A percentile compares a stretch with the other conserved stretches of the same genome.
These are phyloP conservation scores for Capsicum baccatum DNA, from an alignment of 257 asterid species.

Conservation along the genomic window DNA sequence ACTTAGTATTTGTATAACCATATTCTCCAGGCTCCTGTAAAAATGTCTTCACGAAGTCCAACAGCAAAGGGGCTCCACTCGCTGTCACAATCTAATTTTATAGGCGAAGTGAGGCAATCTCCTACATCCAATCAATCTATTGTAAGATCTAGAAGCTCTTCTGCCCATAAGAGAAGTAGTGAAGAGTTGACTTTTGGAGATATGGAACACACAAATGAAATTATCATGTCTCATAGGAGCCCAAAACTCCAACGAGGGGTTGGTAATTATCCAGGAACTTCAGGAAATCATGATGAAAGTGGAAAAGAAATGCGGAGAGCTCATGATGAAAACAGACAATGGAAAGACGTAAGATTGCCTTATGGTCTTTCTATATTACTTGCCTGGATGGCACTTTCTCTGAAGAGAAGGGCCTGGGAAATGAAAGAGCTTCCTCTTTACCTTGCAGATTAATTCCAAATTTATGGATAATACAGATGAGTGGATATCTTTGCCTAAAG, in stretches of 20 bases:
- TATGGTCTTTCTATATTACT: conserved; percentile 22
- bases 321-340: conserved; percentile 52
- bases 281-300: conserved; percentile 42
- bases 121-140: conserved; percentile 46
- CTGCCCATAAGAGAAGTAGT: conserved; percentile 61
- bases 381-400: conserved; percentile 16
- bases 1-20: conserved; percentile 19
- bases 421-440: conserved; percentile 37
- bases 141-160: conserved; percentile 40
- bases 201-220: conserved; percentile 45
- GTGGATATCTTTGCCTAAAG: conserved; percentile 48
- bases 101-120: conserved; percentile 37
- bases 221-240: conserved; percentile 50
- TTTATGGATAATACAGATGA: conserved; percentile 58
- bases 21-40: conserved; percentile 55
- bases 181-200: conserved; percentile 47
- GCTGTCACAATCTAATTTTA: neutral
- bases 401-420: neutral
- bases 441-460: conserved; percentile 69
- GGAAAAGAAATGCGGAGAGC: conserved; percentile 36
- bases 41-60: conserved; percentile 49
- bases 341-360: conserved; percentile 67
- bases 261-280: conserved; percentile 38
- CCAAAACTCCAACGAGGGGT: conserved; percentile 64
- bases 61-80: conserved; percentile 42